phyloP scores from a whole-genome alignment of 2,329 filamentous ascomycete species.

The Colletotrichum tropicale region DNA sequence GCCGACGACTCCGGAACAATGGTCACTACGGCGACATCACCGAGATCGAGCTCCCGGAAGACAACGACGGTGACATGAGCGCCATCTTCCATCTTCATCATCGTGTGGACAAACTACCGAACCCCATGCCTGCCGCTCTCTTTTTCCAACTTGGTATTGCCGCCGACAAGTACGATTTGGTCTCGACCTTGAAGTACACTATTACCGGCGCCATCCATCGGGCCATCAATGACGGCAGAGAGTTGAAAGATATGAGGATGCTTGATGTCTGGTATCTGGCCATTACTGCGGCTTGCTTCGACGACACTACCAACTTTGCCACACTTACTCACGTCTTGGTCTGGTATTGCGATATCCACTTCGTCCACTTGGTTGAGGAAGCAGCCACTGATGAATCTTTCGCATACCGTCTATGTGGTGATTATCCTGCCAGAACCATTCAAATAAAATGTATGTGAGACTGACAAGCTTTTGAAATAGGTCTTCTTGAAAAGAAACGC shows the following conservation, averaged over 20 bases:
- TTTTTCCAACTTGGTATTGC: fast-evolving
- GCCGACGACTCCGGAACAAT: background rate
- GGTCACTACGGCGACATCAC: background rate
- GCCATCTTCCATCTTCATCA: background rate
- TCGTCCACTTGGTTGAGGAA: fast-evolving
- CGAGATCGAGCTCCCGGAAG: background rate
- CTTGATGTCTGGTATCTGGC: background rate
- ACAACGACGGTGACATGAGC: background rate
- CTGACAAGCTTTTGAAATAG: background rate
- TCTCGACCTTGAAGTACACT: fast-evolving
- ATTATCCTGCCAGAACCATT: too few species aligned
- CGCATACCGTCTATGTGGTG: background rate
- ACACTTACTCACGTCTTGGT: background rate
- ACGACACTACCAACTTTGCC: fast-evolving
- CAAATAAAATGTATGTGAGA: background rate
- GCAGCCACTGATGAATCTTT: background rate
- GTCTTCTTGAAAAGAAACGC: background rate
- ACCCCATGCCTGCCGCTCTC: fast-evolving
- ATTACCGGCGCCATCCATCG: background rate
- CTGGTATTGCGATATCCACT: background rate
- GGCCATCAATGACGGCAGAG: background rate
- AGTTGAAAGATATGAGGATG: background rate
- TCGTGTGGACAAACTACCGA: background rate
- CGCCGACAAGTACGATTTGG: background rate
- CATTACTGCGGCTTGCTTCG: background rate